Percentiles rank a stretch among this genome's conserved stretches.
These are phyloP conservation scores for Tubosaeta sp. DNA, from an alignment of 768 basidiomycete genomes.

Conservation along the genomic window DNA sequence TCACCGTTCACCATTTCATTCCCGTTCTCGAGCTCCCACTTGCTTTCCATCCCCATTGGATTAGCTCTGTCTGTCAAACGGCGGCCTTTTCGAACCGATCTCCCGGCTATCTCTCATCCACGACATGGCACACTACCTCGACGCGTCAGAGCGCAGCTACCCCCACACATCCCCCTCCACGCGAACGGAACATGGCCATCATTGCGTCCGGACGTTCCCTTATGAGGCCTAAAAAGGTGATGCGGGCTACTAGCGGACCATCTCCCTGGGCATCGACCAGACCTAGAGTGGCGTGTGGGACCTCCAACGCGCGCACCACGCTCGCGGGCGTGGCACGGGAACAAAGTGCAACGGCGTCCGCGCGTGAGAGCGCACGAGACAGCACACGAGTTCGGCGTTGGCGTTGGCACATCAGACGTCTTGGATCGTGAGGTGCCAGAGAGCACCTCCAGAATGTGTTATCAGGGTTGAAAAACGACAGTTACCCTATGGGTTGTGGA, in stretches of 20 bases:
- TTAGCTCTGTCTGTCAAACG: no score
- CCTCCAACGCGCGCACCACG: constrained; percentile 2
- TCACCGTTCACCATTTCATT: no score
- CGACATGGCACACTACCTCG: constrained; percentile 1
- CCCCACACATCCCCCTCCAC: neutral
- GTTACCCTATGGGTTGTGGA: neutral
- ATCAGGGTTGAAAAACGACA: constrained; percentile 13
- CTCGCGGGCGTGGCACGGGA: constrained; percentile 10
- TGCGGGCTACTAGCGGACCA: neutral
- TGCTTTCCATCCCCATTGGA: no score
- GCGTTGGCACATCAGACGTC: constrained; percentile 10
- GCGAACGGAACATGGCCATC: constrained; percentile 11
- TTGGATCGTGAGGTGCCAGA: constrained; percentile 11
- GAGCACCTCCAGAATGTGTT: constrained; percentile 10
- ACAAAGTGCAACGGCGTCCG: constrained; percentile 11
- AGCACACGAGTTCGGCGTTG: constrained; percentile 14
- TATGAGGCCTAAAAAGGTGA: constrained; percentile 9
- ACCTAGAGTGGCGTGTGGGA: neutral
- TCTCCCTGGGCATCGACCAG: neutral
- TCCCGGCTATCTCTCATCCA: no score
- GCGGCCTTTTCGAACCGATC: no score
- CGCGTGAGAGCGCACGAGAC: constrained; percentile 11
- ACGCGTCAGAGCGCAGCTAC: constrained; percentile 5
- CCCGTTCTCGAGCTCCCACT: no score
- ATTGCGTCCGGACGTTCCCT: constrained; percentile 7